phyloP scores from a whole-genome alignment of 2,329 filamentous ascomycete species.

The Ceratocystis lukuohia region DNA sequence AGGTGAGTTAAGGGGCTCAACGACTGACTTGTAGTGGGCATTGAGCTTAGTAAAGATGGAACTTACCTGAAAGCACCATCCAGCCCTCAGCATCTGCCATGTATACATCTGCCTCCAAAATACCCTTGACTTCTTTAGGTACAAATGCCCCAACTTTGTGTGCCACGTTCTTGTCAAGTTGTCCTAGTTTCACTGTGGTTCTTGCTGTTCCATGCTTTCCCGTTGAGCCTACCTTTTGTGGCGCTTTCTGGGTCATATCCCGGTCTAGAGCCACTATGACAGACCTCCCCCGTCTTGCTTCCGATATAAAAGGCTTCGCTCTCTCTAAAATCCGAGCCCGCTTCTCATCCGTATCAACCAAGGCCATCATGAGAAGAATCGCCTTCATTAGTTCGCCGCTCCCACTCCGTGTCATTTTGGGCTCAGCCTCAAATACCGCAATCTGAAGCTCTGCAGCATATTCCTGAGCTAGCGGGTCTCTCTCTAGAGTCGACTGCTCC shows the following conservation, averaged over 20 bases:
- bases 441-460: constrained; percentile 80
- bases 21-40: background rate
- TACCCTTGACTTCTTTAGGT: constrained; percentile 38
- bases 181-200: constrained; percentile 43
- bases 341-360: constrained; percentile 47
- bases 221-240: constrained; percentile 51
- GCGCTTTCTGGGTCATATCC: background rate
- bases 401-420: constrained; percentile 41
- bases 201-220: constrained; percentile 59
- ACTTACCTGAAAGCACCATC: constrained; percentile 60
- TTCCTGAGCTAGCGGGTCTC: constrained; percentile 28
- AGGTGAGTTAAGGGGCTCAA: constrained; percentile 19
- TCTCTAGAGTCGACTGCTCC: constrained; percentile 26
- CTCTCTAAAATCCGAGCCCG: constrained; percentile 50
- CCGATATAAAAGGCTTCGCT: constrained; percentile 65
- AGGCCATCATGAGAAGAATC: constrained; percentile 54
- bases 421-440: constrained; percentile 61
- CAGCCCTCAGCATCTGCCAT: constrained; percentile 69
- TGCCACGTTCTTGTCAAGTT: constrained; percentile 32
- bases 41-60: background rate
- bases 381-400: constrained; percentile 55
- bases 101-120: constrained; percentile 53
- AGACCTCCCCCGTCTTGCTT: constrained; percentile 55
- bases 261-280: constrained; percentile 28
- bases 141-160: constrained; percentile 37